Evolutionary conservation across 1,284 basidiomycete species (phyloP).

Genomic region (Moesziomyces globuligerus): DNA sequence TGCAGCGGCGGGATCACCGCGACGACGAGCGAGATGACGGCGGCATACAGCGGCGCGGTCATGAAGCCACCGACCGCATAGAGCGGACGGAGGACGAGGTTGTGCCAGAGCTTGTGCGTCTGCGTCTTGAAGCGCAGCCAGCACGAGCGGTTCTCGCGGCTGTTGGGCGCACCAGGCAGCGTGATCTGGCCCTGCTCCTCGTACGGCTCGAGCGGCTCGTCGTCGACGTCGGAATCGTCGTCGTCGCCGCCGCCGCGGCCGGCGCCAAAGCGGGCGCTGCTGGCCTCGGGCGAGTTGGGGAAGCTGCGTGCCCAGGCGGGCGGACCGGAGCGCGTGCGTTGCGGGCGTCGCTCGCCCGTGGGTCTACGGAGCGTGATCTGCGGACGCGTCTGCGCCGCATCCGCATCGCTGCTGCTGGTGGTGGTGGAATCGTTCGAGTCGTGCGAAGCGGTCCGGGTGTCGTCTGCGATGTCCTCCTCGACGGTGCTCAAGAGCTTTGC

Average conservation of each 20-base stretch:
- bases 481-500: slow-evolving; percentile 68
- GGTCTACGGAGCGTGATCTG: slow-evolving; percentile 48
- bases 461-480: slow-evolving; percentile 59
- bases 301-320: slow-evolving; percentile 53
- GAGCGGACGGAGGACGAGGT: slow-evolving; percentile 51
- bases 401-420: too few species aligned
- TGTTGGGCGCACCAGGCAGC: slow-evolving; percentile 34
- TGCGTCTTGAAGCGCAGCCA: slow-evolving; percentile 19
- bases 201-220: slow-evolving; percentile 50
- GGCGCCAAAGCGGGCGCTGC: slow-evolving; percentile 11
- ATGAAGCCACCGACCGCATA: slow-evolving; percentile 78
- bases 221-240: slow-evolving; percentile 43
- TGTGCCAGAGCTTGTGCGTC: slow-evolving; percentile 10
- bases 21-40: slow-evolving; percentile 80
- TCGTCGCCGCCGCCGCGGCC: slow-evolving; percentile 21
- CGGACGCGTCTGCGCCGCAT: slow-evolving; percentile 15
- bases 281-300: slow-evolving; percentile 55
- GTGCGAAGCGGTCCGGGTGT: slow-evolving; percentile 1
- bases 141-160: slow-evolving; percentile 39
- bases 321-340: slow-evolving; percentile 27
- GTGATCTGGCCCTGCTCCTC: slow-evolving; percentile 41
- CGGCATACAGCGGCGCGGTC: slow-evolving; percentile 75
- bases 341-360: slow-evolving; percentile 35
- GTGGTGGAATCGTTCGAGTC: slow-evolving; percentile 2
- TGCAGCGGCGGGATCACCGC: slow-evolving; percentile 79